Conservation (phyloP, 345 rosid species). For the Dipteronia sinensis region DNA sequence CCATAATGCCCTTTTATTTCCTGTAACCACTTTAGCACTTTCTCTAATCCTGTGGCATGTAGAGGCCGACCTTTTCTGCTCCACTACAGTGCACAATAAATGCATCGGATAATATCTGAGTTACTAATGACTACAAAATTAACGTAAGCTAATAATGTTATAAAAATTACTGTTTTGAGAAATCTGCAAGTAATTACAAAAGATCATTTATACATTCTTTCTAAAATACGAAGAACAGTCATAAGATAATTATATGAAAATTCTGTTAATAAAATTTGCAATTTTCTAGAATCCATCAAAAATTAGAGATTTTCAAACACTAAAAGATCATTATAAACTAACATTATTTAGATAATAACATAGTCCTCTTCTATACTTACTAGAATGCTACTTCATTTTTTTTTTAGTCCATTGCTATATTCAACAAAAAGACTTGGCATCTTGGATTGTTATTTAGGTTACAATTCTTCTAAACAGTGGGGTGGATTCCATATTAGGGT, state of each 20-base stretch:
- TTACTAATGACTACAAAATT: not conserved
- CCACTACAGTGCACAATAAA: slow-evolving; percentile 58
- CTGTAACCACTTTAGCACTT: slow-evolving; percentile 80
- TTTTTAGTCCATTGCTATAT: not conserved
- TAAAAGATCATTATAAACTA: not conserved
- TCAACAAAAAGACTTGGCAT: not conserved
- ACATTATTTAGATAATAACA: not conserved
- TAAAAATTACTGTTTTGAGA: not conserved
- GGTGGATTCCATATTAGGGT: not conserved
- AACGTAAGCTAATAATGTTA: slow-evolving; percentile 11
- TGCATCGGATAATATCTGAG: slow-evolving; percentile 11
- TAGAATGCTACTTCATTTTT: not conserved
- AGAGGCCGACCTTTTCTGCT: slow-evolving; percentile 74
- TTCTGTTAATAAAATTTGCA: not conserved
- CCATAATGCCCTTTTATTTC: slow-evolving; percentile 52
- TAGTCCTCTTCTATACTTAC: not conserved
- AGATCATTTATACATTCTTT: not conserved
- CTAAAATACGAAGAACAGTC: not conserved
- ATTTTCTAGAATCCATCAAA: slow-evolving; percentile 5
- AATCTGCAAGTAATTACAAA: slow-evolving; percentile 5
- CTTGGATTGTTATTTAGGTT: not conserved
- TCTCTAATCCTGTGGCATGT: slow-evolving; percentile 78
- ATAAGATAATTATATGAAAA: not conserved
- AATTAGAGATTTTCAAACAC: not conserved
- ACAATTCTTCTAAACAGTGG: not conserved